Percentiles rank a stretch among this genome's conserved stretches.
Evolutionary conservation across 306 rosid species (phyloP).

Genomic region (Quercus rubra): DNA sequence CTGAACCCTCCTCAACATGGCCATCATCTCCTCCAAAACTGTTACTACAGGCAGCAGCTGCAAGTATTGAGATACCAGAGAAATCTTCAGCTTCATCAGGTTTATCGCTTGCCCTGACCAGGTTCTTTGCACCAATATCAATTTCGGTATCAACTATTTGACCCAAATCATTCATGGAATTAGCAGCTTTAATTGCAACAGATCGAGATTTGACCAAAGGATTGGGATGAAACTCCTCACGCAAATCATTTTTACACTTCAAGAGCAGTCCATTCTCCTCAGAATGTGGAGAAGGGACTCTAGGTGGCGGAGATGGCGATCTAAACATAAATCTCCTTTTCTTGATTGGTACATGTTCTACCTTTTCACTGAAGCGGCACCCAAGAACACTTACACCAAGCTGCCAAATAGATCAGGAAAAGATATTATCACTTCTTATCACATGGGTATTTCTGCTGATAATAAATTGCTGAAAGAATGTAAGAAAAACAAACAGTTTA

Average conservation of each 20-base stretch:
- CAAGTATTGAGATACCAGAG: conserved; percentile 3
- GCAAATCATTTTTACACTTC: background rate
- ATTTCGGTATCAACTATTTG: background rate
- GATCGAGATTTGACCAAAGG: background rate
- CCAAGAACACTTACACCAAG: conserved; percentile 2
- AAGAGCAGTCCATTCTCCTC: background rate
- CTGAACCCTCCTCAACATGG: background rate
- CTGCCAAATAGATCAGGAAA: background rate
- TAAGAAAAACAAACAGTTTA: background rate
- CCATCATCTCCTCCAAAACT: background rate
- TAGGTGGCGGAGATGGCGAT: background rate
- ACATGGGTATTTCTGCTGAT: background rate
- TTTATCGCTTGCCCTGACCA: background rate
- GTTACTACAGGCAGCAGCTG: conserved; percentile 1
- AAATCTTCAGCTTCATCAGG: background rate
- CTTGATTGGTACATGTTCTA: background rate
- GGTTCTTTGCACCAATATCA: background rate
- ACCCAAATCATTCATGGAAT: background rate
- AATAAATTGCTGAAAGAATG: background rate
- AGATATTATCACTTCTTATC: background rate
- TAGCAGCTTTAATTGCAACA: background rate
- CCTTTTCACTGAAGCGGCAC: conserved; percentile 6
- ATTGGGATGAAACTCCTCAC: background rate
- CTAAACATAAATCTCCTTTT: conserved; percentile 1
- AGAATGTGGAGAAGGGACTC: background rate